A percentile compares a stretch with the other conserved stretches of the same genome.
Evolutionary conservation across 2,329 filamentous ascomycete genomes (phyloP).

Genomic region (Epichloe gansuensis): DNA sequence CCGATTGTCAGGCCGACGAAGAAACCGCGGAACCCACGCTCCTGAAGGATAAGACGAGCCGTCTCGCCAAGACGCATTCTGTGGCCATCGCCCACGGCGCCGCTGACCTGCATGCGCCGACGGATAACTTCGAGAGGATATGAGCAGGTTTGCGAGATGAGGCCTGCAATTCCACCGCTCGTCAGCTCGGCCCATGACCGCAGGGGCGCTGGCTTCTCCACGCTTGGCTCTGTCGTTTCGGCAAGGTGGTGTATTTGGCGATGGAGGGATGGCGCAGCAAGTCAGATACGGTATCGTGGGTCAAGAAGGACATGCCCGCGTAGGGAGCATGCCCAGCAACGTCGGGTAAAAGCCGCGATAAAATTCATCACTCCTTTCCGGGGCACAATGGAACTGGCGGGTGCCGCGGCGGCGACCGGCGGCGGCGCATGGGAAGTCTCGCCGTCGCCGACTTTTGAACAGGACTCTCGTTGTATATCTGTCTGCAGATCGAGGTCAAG

Average conservation of each 20-base stretch:
- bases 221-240: constrained; percentile 41
- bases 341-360: constrained; percentile 91
- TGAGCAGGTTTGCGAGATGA: constrained; percentile 81
- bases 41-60: constrained; percentile 57
- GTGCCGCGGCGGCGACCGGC: constrained; percentile 23
- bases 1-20: constrained; percentile 90
- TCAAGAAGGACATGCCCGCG: constrained; percentile 88
- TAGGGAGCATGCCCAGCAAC: constrained; percentile 89
- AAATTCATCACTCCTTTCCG: constrained; percentile 66
- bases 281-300: constrained; percentile 83
- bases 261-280: constrained; percentile 59
- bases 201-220: constrained; percentile 57
- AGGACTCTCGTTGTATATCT: constrained; percentile 73
- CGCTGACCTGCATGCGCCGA: constrained; percentile 90
- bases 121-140: constrained; percentile 92
- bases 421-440: constrained; percentile 17
- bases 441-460: constrained; percentile 21
- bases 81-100: constrained; percentile 82
- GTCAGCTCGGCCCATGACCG: constrained; percentile 78
- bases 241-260: constrained; percentile 63
- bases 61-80: constrained; percentile 71
- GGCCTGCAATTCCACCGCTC: constrained; percentile 73
- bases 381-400: constrained; percentile 37
- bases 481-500: constrained; percentile 62
- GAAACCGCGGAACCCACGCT: constrained; percentile 70